These are phyloP conservation scores for Mortierella sp. DNA, from an alignment of 371 early-diverging fungal species.

Conservation along the genomic window DNA sequence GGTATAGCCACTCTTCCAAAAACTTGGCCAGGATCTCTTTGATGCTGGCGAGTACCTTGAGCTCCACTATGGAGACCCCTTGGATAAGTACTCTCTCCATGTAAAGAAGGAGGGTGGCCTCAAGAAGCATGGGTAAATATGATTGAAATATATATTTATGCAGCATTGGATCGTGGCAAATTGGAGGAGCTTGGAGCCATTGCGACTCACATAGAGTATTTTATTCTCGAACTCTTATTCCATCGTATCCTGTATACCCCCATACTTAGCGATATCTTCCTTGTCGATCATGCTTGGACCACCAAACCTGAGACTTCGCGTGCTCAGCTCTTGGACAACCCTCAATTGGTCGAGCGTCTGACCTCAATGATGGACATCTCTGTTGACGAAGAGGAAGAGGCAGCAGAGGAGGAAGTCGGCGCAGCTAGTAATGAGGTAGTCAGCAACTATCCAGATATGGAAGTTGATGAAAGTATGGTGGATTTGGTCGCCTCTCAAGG, in stretches of 20 bases:
- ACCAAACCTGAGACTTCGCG: slow-evolving; percentile 70
- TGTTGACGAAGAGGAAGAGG: slow-evolving; percentile 59
- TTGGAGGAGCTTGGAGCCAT: too few species aligned
- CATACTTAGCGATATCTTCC: slow-evolving; percentile 70
- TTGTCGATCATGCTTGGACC: slow-evolving; percentile 83
- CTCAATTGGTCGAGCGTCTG: slow-evolving; percentile 70
- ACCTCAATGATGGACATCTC: slow-evolving; percentile 73
- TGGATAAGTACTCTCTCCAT: slow-evolving; percentile 69
- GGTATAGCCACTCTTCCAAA: slow-evolving; percentile 69
- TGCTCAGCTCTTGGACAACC: slow-evolving; percentile 65
- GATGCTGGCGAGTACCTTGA: slow-evolving; percentile 69
- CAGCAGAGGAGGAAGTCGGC: slow-evolving; percentile 49
- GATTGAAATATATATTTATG: too few species aligned
- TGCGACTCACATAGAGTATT: background rate
- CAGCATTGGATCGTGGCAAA: too few species aligned
- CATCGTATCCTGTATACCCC: too few species aligned
- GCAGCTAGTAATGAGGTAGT: slow-evolving; percentile 16
- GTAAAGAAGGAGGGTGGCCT: slow-evolving; percentile 63
- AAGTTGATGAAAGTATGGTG: slow-evolving; percentile 61
- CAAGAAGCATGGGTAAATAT: slow-evolving; percentile 65
- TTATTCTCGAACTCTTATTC: background rate
- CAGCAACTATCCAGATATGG: slow-evolving; percentile 52
- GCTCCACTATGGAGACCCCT: slow-evolving; percentile 69
- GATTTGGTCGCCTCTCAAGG: slow-evolving; percentile 72
- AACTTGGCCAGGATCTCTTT: slow-evolving; percentile 71